These are phyloP conservation scores for Pseudogymnoascus sp. DNA, from an alignment of 2,329 filamentous ascomycete species.

Conservation along the genomic window DNA sequence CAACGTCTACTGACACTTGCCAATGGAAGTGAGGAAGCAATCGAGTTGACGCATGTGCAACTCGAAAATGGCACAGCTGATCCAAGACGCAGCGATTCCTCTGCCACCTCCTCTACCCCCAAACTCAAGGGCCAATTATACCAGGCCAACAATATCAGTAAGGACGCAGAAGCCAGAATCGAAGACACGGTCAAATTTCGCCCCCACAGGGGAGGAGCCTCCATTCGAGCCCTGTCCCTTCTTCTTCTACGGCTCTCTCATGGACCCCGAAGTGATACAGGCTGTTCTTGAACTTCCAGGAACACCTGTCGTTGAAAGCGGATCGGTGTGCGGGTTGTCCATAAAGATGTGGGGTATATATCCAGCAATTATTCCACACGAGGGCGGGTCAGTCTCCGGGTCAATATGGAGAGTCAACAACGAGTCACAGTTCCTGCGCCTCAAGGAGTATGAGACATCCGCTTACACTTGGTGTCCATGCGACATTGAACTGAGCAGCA, in stretches of 20 bases:
- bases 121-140: not conserved
- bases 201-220: not conserved
- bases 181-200: not conserved
- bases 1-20: not conserved
- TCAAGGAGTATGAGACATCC: not conserved
- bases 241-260: conserved; percentile 29
- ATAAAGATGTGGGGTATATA: conserved; percentile 30
- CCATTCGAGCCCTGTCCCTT: conserved; percentile 23
- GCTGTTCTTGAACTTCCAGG: conserved; percentile 23
- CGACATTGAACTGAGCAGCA: not conserved
- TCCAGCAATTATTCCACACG: conserved; percentile 16
- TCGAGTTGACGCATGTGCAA: not conserved
- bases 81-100: not conserved
- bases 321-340: conserved; percentile 22
- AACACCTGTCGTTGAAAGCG: conserved; percentile 18
- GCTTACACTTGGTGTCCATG: not conserved
- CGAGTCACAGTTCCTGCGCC: not conserved
- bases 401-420: not conserved
- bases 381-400: not conserved
- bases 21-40: not conserved
- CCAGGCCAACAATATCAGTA: not conserved
- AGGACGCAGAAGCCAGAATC: not conserved
- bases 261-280: conserved; percentile 27
- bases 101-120: not conserved
- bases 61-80: not conserved